Base-by-base conservation (phyloP, 108 stramenopile genomes). In the Nannochloropsis granulata region DNA sequence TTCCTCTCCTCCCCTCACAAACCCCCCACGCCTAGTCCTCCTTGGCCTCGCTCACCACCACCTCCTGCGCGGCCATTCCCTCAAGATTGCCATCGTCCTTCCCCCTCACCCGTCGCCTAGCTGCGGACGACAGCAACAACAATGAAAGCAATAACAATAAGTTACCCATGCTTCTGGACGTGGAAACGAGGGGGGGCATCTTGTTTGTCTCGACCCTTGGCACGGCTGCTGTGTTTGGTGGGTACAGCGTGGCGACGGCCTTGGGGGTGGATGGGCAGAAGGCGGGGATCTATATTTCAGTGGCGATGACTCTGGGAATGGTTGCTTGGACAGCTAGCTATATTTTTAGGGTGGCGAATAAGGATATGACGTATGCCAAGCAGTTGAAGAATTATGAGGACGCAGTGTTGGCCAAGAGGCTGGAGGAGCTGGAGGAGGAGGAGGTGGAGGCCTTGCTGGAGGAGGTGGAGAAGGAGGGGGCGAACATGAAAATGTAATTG, bases 331-430 rank as follows among this genome's bases (percentile, higher is more conserved):
- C 83, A 5, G 79, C 88, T 9, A 95, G 93, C 2, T 96, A 96
- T 85, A 92, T 96, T 43, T 95, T 95, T 84, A 92, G 96, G 83
- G 96, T 96, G 13, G 94, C 94, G 2, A 95, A 93, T 43, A 96
- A 96, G 85, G 94, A 95, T 86, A 96, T 96, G 96, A 96, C 96
- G 14, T 96, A 96, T 92, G 94, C 95, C 10, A 93, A 94, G 82
- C 96, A 96, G 91, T 89, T 96, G 25, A 94, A 94, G 88, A 93
- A 95, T 83, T 96, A 96, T 85, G 96, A 96, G 85, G 92, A 96
- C 91, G 96, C 94, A 10, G 96, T 96, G 19, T 94, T 96, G 86
- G 90, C 91, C 25, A 96, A 95, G 88, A 89, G 96, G 84, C 86
- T 96, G 85, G 94, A 94, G 90, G 96, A 96, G 85, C 85, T 96